Evolutionary conservation across 2,329 filamentous ascomycete species (phyloP).

Genomic region (Penicillium freii): DNA sequence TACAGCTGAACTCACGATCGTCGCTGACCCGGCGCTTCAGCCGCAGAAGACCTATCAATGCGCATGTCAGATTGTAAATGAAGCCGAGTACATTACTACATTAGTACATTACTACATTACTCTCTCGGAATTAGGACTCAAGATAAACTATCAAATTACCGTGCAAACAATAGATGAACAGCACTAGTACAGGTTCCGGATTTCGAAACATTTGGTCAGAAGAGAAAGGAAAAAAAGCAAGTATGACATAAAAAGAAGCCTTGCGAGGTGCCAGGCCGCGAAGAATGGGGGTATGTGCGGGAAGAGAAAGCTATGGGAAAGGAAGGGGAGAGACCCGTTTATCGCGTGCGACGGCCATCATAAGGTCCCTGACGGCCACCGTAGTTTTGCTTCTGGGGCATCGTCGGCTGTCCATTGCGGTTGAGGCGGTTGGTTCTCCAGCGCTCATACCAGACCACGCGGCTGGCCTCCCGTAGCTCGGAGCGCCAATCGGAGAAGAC

Average conservation of each 20-base stretch:
- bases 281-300: conserved; percentile 27
- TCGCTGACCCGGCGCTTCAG: conserved; percentile 1
- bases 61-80: neutral
- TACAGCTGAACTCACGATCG: conserved; percentile 1
- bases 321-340: conserved; percentile 6
- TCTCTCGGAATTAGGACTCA: neutral
- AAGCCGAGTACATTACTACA: neutral
- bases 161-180: conserved; percentile 5
- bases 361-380: conserved; percentile 32
- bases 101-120: neutral
- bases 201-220: conserved; percentile 6
- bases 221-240: conserved; percentile 6
- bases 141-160: conserved; percentile 3
- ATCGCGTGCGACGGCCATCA: conserved; percentile 28
- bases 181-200: conserved; percentile 5
- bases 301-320: conserved; percentile 24
- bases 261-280: conserved; percentile 13
- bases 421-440: conserved; percentile 68
- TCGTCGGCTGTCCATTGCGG: conserved; percentile 28
- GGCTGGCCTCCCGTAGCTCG: conserved; percentile 84
- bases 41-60: neutral
- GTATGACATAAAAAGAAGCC: conserved; percentile 14
- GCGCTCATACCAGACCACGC: conserved; percentile 91
- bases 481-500: conserved; percentile 92
- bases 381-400: conserved; percentile 24